These are phyloP conservation scores for Trichoderma breve DNA, from an alignment of 2,329 filamentous ascomycete genomes.

Conservation along the genomic window DNA sequence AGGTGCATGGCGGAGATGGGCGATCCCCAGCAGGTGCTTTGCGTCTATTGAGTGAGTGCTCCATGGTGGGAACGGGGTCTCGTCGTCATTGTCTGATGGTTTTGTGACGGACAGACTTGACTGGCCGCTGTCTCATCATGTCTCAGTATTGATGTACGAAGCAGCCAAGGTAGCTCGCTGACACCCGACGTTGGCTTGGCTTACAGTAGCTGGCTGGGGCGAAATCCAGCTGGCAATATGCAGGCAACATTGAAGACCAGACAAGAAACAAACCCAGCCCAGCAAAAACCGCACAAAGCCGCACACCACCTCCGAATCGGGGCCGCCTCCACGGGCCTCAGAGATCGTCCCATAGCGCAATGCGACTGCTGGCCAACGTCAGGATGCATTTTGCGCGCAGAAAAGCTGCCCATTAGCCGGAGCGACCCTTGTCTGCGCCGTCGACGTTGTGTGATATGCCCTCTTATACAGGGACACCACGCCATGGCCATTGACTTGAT, in stretches of 20 bases:
- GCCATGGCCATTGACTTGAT: constrained; percentile 6
- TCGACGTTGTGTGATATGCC: not conserved
- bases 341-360: constrained; percentile 19
- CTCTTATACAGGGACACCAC: constrained; percentile 9
- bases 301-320: constrained; percentile 18
- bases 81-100: not conserved
- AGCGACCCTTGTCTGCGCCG: constrained; percentile 2
- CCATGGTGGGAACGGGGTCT: not conserved
- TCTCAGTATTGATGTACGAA: not conserved
- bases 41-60: not conserved
- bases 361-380: constrained; percentile 8
- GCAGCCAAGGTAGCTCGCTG: not conserved
- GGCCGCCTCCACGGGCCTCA: not conserved
- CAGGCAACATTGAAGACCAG: not conserved
- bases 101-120: not conserved
- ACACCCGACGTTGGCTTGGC: not conserved
- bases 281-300: not conserved
- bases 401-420: constrained; percentile 9
- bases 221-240: not conserved
- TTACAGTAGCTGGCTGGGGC: not conserved
- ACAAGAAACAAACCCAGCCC: not conserved
- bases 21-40: not conserved
- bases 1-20: constrained; percentile 11
- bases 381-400: constrained; percentile 9
- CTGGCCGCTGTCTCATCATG: not conserved